A percentile compares a stretch with the other conserved stretches of the same genome.
phyloP scores from a whole-genome alignment of 768 basidiomycete genomes.

The Kwoniella newhampshirensis region DNA sequence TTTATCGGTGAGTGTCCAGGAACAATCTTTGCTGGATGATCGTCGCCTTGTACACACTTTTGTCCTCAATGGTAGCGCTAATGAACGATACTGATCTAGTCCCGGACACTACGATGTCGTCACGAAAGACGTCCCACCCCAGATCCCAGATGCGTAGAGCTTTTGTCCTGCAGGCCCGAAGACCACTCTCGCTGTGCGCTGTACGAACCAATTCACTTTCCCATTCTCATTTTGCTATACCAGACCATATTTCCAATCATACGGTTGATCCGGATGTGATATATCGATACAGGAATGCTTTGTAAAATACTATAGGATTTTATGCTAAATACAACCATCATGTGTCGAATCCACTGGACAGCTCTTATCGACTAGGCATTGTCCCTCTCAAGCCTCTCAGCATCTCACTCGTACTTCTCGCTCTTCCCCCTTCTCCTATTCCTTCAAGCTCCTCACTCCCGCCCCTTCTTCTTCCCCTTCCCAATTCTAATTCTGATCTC shows the following conservation, averaged over 20 bases:
- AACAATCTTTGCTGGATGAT: neutral
- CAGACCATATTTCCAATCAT: no score
- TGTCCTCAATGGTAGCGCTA: no score
- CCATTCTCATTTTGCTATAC: no score
- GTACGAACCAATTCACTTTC: no score
- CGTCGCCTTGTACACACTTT: neutral
- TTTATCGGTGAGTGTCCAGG: constrained; percentile 73
- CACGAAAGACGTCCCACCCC: constrained; percentile 37
- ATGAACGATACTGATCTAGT: no score
- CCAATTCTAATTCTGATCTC: constrained; percentile 24
- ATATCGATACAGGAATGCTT: no score
- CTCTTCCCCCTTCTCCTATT: neutral
- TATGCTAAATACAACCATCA: neutral
- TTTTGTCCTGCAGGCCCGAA: no score
- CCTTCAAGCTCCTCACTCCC: constrained; percentile 25
- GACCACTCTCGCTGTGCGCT: no score
- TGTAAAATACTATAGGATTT: no score
- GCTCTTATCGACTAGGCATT: constrained; percentile 12
- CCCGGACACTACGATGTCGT: constrained; percentile 89
- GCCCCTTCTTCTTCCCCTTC: constrained; percentile 10
- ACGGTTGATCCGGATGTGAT: no score
- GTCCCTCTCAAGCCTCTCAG: constrained; percentile 24
- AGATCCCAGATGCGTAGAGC: neutral
- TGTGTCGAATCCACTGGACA: neutral
- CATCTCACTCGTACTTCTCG: constrained; percentile 29